These are phyloP conservation scores for Candida freyschussii DNA, from an alignment of 1,139 yeast species.

Conservation along the genomic window DNA sequence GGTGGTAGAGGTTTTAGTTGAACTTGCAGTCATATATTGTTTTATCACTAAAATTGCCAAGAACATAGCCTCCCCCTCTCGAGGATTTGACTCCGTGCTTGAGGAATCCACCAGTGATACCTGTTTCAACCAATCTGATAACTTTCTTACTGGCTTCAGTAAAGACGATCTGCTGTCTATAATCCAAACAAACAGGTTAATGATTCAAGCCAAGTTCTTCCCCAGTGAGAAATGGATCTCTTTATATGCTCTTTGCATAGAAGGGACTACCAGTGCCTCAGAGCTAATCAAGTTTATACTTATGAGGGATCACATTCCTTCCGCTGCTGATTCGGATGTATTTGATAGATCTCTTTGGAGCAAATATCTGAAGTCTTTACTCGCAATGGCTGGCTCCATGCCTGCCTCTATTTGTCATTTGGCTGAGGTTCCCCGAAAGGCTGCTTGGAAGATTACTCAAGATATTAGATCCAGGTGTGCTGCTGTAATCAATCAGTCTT, in stretches of 20 bases:
- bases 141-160: conserved; percentile 27
- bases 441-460: conserved; percentile 60
- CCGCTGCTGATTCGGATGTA: conserved; percentile 41
- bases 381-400: conserved; percentile 44
- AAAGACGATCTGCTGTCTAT: conserved; percentile 31
- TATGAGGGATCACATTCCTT: conserved; percentile 50
- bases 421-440: conserved; percentile 69
- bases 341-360: conserved; percentile 63
- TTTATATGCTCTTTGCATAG: conserved; percentile 54
- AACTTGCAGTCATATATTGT: conserved; percentile 56
- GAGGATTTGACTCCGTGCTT: conserved; percentile 38
- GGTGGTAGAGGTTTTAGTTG: conserved; percentile 70
- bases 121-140: conserved; percentile 34
- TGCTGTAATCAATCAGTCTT: conserved; percentile 49
- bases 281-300: conserved; percentile 56
- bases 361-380: conserved; percentile 52
- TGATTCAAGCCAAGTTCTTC: conserved; percentile 55
- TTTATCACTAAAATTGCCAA: conserved; percentile 52
- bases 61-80: conserved; percentile 42
- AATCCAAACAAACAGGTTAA: conserved; percentile 51
- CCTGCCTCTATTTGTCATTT: conserved; percentile 62
- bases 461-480: conserved; percentile 62
- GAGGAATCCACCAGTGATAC: conserved; percentile 32
- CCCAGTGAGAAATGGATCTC: conserved; percentile 71
- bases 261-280: conserved; percentile 53